These are phyloP conservation scores for Williopsis jadinii DNA, from an alignment of 1,139 yeast species.

Conservation along the genomic window DNA sequence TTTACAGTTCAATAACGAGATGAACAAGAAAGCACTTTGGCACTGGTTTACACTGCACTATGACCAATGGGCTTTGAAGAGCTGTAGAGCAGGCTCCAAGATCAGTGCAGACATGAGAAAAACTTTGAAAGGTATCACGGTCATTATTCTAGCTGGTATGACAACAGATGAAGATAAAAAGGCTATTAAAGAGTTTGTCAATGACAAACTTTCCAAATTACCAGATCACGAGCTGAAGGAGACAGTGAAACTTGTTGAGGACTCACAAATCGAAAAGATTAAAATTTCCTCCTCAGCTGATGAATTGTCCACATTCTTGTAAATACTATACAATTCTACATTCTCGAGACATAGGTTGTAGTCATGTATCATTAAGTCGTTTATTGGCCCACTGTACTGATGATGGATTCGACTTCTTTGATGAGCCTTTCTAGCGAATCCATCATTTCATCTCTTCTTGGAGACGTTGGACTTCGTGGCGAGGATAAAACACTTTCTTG, in stretches of 20 bases:
- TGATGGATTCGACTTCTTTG: constrained; percentile 15
- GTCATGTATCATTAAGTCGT: no score
- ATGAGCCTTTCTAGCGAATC: constrained; percentile 17
- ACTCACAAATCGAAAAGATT: constrained; percentile 11
- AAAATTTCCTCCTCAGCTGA: constrained; percentile 11
- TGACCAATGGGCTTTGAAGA: constrained; percentile 41
- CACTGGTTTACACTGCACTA: constrained; percentile 49
- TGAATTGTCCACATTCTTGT: constrained; percentile 3
- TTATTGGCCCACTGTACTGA: constrained; percentile 1
- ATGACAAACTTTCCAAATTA: constrained; percentile 26
- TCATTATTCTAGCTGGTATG: constrained; percentile 38
- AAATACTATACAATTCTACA: background rate
- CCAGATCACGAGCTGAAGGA: constrained; percentile 32
- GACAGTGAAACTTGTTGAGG: constrained; percentile 20
- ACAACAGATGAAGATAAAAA: constrained; percentile 29
- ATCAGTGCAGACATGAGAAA: constrained; percentile 29
- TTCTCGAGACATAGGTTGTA: no score
- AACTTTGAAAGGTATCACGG: constrained; percentile 35
- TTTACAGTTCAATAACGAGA: constrained; percentile 25
- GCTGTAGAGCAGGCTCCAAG: constrained; percentile 38
- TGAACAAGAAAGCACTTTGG: constrained; percentile 32
- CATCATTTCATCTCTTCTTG: constrained; percentile 14
- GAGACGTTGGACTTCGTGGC: background rate
- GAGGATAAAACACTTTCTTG: background rate
- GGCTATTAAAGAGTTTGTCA: constrained; percentile 27